phyloP scores from a whole-genome alignment of 1,284 basidiomycete genomes.

The Leccinum proliferum region DNA sequence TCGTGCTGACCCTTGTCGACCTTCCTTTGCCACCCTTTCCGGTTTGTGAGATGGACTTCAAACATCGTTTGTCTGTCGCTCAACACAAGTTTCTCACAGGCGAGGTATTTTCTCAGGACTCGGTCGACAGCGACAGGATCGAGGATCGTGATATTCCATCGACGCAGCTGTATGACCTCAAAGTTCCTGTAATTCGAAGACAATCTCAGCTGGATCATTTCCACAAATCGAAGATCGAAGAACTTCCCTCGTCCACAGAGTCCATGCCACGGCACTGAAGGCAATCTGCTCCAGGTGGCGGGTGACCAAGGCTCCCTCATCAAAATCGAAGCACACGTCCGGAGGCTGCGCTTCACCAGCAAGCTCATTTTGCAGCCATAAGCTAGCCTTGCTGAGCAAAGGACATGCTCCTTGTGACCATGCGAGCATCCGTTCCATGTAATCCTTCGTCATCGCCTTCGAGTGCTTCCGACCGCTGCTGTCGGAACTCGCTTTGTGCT shows the following conservation, averaged over 20 bases:
- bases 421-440: neutral
- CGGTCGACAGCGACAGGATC: neutral
- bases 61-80: neutral
- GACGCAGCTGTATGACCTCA: neutral
- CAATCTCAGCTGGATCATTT: too few species aligned
- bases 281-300: neutral
- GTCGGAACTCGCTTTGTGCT: neutral
- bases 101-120: conserved; percentile 4
- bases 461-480: neutral
- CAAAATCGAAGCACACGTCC: too few species aligned
- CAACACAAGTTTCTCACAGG: neutral
- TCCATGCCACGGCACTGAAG: neutral
- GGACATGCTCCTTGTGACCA: neutral
- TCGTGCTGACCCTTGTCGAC: conserved; percentile 3
- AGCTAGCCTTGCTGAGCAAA: conserved; percentile 2
- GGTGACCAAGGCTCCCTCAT: neutral
- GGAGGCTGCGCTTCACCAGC: neutral
- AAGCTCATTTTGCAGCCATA: neutral
- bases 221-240: neutral
- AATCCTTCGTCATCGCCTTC: neutral
- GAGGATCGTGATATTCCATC: neutral
- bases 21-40: conserved; percentile 12
- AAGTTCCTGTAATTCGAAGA: neutral
- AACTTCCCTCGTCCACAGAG: neutral
- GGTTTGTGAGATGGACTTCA: conserved; percentile 5